Evolutionary conservation across 2,329 filamentous ascomycete species (phyloP).

Genomic region (Davidsoniella australis): DNA sequence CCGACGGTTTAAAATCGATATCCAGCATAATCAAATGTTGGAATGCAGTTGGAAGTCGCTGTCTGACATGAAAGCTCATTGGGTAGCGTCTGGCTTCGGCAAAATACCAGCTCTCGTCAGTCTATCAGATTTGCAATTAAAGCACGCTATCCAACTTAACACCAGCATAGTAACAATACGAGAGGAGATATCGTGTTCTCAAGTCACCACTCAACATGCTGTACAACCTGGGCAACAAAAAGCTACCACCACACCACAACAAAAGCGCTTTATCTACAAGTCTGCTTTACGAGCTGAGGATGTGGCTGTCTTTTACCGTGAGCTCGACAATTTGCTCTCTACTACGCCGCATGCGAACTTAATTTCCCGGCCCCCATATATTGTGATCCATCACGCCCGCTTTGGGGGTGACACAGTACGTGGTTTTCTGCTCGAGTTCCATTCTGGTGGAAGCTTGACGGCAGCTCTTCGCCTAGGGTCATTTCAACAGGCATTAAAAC

Average conservation of each 20-base stretch:
- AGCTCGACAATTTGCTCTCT: neutral
- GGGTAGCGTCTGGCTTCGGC: no score
- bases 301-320: constrained; percentile 2
- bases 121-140: no score
- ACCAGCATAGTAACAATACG: no score
- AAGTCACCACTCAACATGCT: neutral
- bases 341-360: neutral
- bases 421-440: constrained; percentile 1
- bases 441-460: neutral
- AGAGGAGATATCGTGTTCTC: neutral
- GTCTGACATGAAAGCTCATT: no score
- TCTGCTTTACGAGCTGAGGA: neutral
- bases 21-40: no score
- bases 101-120: no score
- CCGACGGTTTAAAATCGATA: no score
- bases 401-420: constrained; percentile 1
- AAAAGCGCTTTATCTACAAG: neutral
- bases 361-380: neutral
- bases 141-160: no score
- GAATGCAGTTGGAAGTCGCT: no score
- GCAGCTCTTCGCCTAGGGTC: neutral
- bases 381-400: neutral
- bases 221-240: no score
- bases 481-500: no score
- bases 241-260: neutral